Conservation (phyloP, 305 asterid genomes). For the Salvia sclarea region DNA sequence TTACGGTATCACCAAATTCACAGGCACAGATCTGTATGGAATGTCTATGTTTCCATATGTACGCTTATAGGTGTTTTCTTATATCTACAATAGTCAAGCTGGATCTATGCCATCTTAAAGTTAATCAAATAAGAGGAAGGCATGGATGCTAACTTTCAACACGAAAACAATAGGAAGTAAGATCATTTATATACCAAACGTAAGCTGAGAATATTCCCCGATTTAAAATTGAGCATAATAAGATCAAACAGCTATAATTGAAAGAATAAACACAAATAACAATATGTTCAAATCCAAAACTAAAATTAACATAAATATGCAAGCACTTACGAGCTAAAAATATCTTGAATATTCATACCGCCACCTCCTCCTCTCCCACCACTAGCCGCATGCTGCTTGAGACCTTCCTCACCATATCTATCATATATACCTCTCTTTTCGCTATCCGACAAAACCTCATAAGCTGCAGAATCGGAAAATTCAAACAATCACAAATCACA, state of each 20-base stretch:
- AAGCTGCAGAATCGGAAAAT: conserved; percentile 52
- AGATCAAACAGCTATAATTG: conserved; percentile 17
- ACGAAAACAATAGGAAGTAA: background rate
- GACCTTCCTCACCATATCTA: conserved; percentile 93
- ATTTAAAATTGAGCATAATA: conserved; percentile 3
- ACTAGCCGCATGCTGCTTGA: conserved; percentile 87
- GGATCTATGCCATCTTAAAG: background rate
- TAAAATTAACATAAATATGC: background rate
- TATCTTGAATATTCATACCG: conserved; percentile 91
- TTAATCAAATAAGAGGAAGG: background rate
- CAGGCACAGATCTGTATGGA: background rate
- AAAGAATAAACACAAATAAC: background rate
- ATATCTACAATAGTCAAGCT: background rate
- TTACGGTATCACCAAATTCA: background rate
- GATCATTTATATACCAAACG: conserved; percentile 1
- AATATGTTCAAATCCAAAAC: background rate
- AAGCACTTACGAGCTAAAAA: conserved; percentile 81
- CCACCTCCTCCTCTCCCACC: conserved; percentile 91
- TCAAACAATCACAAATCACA: conserved; percentile 32
- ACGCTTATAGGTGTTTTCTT: background rate
- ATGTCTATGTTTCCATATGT: background rate
- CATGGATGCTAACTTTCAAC: background rate
- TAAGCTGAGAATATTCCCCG: background rate
- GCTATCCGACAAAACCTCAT: conserved; percentile 86
- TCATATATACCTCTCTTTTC: conserved; percentile 92